These are phyloP conservation scores for Mucor indicus DNA, from an alignment of 371 early-diverging fungal species.

Conservation along the genomic window DNA sequence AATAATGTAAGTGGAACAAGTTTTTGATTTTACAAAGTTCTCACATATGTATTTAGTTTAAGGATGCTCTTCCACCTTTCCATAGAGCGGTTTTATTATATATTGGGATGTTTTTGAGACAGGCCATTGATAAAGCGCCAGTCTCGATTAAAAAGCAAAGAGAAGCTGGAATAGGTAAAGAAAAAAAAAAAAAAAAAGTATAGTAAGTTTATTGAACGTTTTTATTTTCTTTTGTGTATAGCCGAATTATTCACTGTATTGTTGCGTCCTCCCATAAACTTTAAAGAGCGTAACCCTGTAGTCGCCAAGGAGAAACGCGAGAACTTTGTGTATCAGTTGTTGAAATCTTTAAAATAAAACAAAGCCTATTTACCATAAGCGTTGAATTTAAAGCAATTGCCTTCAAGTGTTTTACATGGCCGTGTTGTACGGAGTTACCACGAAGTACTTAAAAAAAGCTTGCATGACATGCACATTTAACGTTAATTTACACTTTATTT, in stretches of 20 bases:
- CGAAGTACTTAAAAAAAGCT: too few species aligned
- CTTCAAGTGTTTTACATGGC: too few species aligned
- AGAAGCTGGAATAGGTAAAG: slow-evolving; percentile 40
- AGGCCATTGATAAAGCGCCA: slow-evolving; percentile 52
- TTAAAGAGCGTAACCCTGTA: slow-evolving; percentile 43
- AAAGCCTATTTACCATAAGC: too few species aligned
- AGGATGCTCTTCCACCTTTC: slow-evolving; percentile 22
- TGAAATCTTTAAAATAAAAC: not conserved
- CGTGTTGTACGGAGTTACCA: too few species aligned
- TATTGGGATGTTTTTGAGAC: slow-evolving; percentile 70
- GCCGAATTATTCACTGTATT: slow-evolving; percentile 46
- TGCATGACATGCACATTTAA: too few species aligned
- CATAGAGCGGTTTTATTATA: slow-evolving; percentile 75
- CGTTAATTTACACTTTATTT: too few species aligned
- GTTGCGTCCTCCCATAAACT: slow-evolving; percentile 36
- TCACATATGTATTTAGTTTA: slow-evolving; percentile 10
- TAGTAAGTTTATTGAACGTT: not conserved
- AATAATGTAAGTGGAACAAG: slow-evolving; percentile 28
- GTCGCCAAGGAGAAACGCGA: slow-evolving; percentile 23
- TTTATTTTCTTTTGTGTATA: slow-evolving; percentile 8
- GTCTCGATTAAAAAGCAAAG: slow-evolving; percentile 28
- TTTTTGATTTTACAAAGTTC: not conserved
- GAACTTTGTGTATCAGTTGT: not conserved
- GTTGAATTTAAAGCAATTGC: too few species aligned
- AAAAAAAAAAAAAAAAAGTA: slow-evolving; percentile 1